Base-by-base conservation (phyloP, 768 basidiomycete species). In the Tephrocybe sp. region DNA sequence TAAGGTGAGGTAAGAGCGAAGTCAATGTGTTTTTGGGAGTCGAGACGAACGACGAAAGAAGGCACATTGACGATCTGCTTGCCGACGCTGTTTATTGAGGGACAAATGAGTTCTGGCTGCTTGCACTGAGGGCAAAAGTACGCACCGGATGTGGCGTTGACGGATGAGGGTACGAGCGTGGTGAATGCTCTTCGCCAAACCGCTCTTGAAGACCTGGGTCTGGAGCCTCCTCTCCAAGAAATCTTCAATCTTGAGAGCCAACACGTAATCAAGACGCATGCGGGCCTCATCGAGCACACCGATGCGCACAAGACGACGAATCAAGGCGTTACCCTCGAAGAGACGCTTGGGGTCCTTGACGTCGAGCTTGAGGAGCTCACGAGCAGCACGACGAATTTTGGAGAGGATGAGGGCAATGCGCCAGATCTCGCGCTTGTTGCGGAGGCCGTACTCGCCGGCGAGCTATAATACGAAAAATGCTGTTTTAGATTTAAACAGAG, bases 361-460 rank as follows among this genome's bases (percentile, higher is more conserved):
- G 62, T 99, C 97, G 76, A 99, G 93, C 81, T 99, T 99, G 77
- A 99, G 89, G 69, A 99, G 90, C 79, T 99, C 97, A 88, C 97
- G 96, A 60, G 97, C 97, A 58, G 97, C 97, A 88, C 97, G 94
- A 81, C 97, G 96, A 70, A 99, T 99, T 84, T 99, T 98, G 66
- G 97, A 99, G 49, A 99, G 88, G 71, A 86, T 86, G 67, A 99
- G 88, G 71, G 93, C 86, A 73, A 99, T 98, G 68, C 97, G 92
- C 97, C 96, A 99, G 79, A 98, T 97, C 79, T 99, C 97, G 71
- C 96, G 90, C 83, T 99, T 99, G 90, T 98, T 98, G 73, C 95
- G 91, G 70, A 98, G 92, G 72, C 97, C 97, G 81, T 95, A 98
- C 78, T 99, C 97, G 75, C 97, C 96, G 48, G 95, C 96, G 74